Base-by-base conservation (phyloP, 768 basidiomycete species). In the Macrolepiota albuminosa region DNA sequence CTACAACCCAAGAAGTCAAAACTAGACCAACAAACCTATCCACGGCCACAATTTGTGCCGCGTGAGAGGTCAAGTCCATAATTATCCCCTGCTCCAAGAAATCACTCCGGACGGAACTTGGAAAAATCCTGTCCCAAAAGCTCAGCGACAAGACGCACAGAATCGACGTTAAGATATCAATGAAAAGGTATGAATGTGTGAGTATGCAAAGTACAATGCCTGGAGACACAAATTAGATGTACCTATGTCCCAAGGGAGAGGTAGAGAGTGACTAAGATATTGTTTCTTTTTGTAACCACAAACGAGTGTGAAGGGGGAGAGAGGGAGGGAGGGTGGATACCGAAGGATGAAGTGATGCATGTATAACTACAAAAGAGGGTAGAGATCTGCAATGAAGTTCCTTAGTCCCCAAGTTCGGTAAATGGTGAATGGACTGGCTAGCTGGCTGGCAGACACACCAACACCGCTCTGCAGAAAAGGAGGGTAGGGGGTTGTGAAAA, bases 121-220 rank as follows among this genome's bases (percentile, higher is more conserved):
- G 4, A 29, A 29, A 29, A 29, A 29, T 29, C 29, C 29, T 29
- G 29, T 29, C 29, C 29, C 4, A 29, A 29, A 29, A 29, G 29
- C 29, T 29, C 29, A 29, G 29, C 29, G 29, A 29, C 3, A 29
- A 4, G 29, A 29, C 29, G 4, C 29, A 29, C 29, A 29, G 4
- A 29, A 29, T 29, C 4, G 29, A 2, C 1, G 29, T 40, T 31
- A 26, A 54, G 26, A 56, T 24, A 45, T 55, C 33, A 34, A 58
- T 56, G 52, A 21, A 21, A 56, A 61, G 60, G 64, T 62, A 65
- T 64, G 62, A 53, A 58, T 67, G 66, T 39, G 63, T 65, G 67
- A 65, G 66, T 67, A 66, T 69, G 66, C 60, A 63, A 58, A 67
- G 61, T 67, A 67, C 64, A 65, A 56, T 66, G 68, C 59, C 47